Evolutionary conservation across 345 rosid genomes (phyloP), one percentile per base, ranked within the genome.

Genomic region (Brassica nigra): DNA sequence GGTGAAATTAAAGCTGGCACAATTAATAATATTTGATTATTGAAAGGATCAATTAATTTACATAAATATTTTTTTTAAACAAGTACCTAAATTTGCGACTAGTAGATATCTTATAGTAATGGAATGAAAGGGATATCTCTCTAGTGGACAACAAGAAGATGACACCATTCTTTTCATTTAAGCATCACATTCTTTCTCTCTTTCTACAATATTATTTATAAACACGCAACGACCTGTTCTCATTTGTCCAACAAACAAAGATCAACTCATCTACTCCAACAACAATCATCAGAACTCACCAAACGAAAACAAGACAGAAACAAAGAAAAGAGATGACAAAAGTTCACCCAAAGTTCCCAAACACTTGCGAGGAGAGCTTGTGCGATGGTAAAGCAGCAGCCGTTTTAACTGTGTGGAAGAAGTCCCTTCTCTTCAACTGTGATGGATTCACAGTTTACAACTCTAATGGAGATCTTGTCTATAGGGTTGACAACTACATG

Each of bases 361-460:
- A 14, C 81, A 36, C 84, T n/a, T 33, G 63, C 44, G 67, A 64
- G 18, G 78, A 52, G 20, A 9, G 79, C 36, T 29, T 76, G 9
- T 69, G 63, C 3, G 76, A 52, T 20, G 63, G 33, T 29, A 76
- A 73, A 37, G 86, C 80, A 37, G 71, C 79, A 14, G 73, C 86
- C 11, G 76, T 91, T 0, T 71, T 81, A 34, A 95, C 98, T n/a
- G 98, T 93, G 54, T 95, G 99, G 99, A 91, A 83, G 85, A 95
- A 95, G 78, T 95, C 99, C 0, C 85, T 95, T 76, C 89, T 95
- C 23, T 94, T 95, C 82, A 95, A 89, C 82, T 95, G 99, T 82
- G 89, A 89, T 10, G 99, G 99, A n/a, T 95, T 88, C 77, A 91
- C 99, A 1, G 99, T 93, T 69, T 93, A 76, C 62, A 94, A 93